Evolutionary conservation across 2,329 filamentous ascomycete genomes (phyloP).

Genomic region (Malbranchea cinnamomea): DNA sequence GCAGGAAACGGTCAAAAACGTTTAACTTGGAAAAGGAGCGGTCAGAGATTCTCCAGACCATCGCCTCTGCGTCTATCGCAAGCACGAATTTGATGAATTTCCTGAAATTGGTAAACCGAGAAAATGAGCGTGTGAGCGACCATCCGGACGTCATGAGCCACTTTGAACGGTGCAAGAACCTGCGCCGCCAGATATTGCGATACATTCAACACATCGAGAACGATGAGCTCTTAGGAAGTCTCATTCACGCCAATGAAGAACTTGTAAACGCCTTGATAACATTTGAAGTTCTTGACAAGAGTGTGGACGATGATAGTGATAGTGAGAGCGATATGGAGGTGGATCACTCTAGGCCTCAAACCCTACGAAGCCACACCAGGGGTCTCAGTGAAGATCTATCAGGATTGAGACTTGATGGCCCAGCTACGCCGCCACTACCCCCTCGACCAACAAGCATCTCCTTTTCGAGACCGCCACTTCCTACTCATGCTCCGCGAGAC

Average conservation of each 20-base stretch:
- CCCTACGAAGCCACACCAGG: conserved; percentile 11
- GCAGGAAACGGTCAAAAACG: conserved; percentile 36
- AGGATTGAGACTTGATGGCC: conserved; percentile 20
- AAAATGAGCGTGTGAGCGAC: conserved; percentile 73
- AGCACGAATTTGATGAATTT: conserved; percentile 83
- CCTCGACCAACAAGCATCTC: conserved; percentile 43
- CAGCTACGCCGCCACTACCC: conserved; percentile 30
- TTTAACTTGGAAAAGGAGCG: conserved; percentile 85
- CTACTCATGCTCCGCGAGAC: conserved; percentile 10
- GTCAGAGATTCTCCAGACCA: conserved; percentile 69
- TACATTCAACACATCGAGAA: conserved; percentile 88
- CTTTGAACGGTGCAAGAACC: conserved; percentile 74
- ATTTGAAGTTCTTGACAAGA: conserved; percentile 75
- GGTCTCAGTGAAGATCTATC: conserved; percentile 19
- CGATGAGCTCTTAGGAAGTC: conserved; percentile 79
- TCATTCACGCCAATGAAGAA: conserved; percentile 90
- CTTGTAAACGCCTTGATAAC: conserved; percentile 88
- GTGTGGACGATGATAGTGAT: conserved; percentile 46
- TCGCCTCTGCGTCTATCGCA: conserved; percentile 77
- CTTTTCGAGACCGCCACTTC: no score
- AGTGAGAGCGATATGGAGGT: conserved; percentile 41
- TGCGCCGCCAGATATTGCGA: conserved; percentile 70
- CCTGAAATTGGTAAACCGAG: conserved; percentile 80
- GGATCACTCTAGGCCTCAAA: no score
- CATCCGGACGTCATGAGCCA: conserved; percentile 58